phyloP scores from a whole-genome alignment of 441 rosid species.

The Croton setiger region DNA sequence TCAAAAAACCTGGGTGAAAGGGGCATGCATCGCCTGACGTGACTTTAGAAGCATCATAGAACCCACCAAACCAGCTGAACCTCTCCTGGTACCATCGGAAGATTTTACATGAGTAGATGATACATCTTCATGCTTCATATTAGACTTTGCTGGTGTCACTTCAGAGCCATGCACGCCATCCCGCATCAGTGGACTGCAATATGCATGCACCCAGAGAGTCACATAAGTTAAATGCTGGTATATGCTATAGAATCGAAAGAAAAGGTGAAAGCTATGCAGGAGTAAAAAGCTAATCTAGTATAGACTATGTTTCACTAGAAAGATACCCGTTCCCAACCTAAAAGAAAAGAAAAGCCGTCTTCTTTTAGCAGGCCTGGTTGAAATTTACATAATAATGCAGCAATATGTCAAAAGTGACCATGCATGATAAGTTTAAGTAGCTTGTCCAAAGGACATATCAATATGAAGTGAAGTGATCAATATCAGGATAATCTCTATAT shows the following conservation, averaged over 20 bases:
- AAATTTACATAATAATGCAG: neutral
- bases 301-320: neutral
- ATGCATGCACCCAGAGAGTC: conserved; percentile 9
- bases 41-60: conserved; percentile 90
- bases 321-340: neutral
- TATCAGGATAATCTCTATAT: neutral
- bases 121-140: conserved; percentile 33
- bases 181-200: conserved; percentile 41
- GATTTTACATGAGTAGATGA: conserved; percentile 35
- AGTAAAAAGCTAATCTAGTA: neutral
- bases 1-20: conserved; percentile 76
- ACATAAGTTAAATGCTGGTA: conserved; percentile 4
- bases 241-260: neutral
- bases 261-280: conserved; percentile 5
- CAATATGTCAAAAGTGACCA: neutral
- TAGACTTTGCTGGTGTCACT: conserved; percentile 22
- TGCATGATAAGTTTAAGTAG: neutral
- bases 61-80: conserved; percentile 83
- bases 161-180: conserved; percentile 37
- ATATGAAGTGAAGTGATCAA: neutral
- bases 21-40: conserved; percentile 79
- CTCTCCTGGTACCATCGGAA: conserved; percentile 54
- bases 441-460: neutral
- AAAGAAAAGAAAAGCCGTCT: neutral
- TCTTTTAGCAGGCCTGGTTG: neutral